Base-by-base conservation (phyloP, 1,284 basidiomycete species). In the Leccinum huronense region DNA sequence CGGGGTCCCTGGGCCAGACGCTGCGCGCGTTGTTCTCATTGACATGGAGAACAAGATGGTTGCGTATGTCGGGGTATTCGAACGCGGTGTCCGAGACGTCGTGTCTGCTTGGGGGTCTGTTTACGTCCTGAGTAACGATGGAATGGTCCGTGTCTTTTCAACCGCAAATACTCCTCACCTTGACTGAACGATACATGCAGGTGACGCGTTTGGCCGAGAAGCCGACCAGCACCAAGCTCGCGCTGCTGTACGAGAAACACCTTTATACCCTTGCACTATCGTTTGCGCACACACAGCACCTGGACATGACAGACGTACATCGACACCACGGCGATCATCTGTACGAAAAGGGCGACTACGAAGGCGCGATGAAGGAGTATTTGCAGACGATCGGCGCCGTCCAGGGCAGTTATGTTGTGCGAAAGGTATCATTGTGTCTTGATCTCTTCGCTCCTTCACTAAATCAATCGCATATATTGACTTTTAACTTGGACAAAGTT, bases 391-490 rank as follows among this genome's bases (percentile, higher is more conserved):
- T 98, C 31, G 95, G 97, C 0, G 81, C 87, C 63, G 82, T 97
- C 0, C 93, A 95, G 69, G 94, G 96, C 0, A 97, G 95, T 73
- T 97, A 97, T 77, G 94, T 99, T 23, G 96, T 99, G 65, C 88
- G 97, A 69, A 98, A 97, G 84, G 95, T 93, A 68, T 59, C 2
- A 2, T 58, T 14, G 9, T 33, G 57, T 16, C n/a, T 16, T 23
- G 9, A 9, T 33, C 56, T 36, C 56, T 27, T 23, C 14, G 11
- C 19, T 23, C 4, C 48, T 3, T 53, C 13, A 27, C 23, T 53
- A 9, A 53, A 30, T 19, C 54, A 33, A 5, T 5, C 54, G 31
- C 31, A 33, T 23, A 34, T 27, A n/a, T 57, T 57, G n/a, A 6
- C 55, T 57, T 40, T 45, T 69, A 8, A 73, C 51, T 23, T 36